phyloP scores from a whole-genome alignment of 177 flowering plant genomes.

The Vitis hybrid region DNA sequence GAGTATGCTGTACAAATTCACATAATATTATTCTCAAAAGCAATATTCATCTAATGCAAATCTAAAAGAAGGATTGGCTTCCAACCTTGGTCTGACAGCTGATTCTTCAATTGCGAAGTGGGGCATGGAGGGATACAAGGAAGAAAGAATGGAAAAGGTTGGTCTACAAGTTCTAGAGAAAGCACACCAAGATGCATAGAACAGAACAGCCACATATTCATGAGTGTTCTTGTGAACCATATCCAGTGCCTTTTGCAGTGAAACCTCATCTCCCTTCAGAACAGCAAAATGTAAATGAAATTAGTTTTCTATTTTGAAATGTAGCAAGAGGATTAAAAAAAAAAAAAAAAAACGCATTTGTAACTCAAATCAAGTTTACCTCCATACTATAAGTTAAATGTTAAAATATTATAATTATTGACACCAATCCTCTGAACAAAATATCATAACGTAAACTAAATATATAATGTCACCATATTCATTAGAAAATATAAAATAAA shows the following conservation, averaged over 20 bases:
- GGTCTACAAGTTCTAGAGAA: constrained; percentile 71
- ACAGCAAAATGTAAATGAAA: background rate
- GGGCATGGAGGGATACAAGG: constrained; percentile 68
- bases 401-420: no score
- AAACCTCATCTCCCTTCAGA: constrained; percentile 81
- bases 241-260: constrained; percentile 60
- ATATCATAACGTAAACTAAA: no score
- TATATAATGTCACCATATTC: no score
- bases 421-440: no score
- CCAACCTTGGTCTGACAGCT: constrained; percentile 75
- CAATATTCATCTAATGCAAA: background rate
- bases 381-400: no score
- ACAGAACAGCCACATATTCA: constrained; percentile 72
- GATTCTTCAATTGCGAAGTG: constrained; percentile 92
- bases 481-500: no score
- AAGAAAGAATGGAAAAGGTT: constrained; percentile 54
- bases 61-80: background rate
- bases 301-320: constrained; percentile 6
- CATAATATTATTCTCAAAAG: constrained; percentile 6
- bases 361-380: background rate
- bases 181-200: constrained; percentile 96
- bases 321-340: background rate
- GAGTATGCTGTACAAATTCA: constrained; percentile 57
- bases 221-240: constrained; percentile 49
- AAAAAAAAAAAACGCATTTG: background rate